phyloP scores from a whole-genome alignment of 176 grass and related monocot species.

The Chrysopogon serrulatus region DNA sequence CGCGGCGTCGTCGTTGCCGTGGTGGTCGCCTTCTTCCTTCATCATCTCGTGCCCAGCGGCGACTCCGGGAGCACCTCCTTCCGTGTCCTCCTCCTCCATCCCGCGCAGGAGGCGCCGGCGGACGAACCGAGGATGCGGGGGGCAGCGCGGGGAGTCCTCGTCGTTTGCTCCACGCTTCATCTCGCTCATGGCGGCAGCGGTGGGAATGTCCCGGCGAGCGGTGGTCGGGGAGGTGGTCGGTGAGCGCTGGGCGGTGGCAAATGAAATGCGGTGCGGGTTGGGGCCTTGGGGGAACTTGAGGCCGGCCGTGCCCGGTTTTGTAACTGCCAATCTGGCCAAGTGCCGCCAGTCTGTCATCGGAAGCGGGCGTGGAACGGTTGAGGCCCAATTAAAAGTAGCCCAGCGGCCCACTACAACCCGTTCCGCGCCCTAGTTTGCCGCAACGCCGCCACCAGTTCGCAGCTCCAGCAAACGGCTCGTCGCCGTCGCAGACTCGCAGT shows the following conservation, averaged over 20 bases:
- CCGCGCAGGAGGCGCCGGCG: neutral
- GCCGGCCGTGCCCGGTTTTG: no score
- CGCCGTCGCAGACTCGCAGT: neutral
- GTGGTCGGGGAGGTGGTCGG: no score
- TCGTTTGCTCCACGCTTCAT: neutral
- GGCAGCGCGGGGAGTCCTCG: neutral
- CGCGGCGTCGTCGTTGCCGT: neutral
- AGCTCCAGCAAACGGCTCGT: neutral
- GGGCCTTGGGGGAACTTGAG: no score
- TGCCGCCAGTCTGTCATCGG: no score
- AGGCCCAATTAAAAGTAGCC: neutral
- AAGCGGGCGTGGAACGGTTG: no score
- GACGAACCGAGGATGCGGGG: neutral
- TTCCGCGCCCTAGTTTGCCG: conserved; percentile 8
- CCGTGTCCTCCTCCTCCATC: neutral
- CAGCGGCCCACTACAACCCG: neutral
- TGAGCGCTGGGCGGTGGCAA: neutral
- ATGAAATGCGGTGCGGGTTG: no score
- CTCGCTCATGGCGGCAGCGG: neutral
- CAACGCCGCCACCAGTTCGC: neutral
- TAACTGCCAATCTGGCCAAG: no score
- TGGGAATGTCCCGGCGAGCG: neutral
- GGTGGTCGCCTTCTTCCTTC: neutral
- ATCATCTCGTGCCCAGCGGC: neutral
- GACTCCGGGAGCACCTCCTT: neutral